These are phyloP conservation scores for Chytriomyces sp. DNA, from an alignment of 192 early-diverging fungal genomes.

Conservation along the genomic window DNA sequence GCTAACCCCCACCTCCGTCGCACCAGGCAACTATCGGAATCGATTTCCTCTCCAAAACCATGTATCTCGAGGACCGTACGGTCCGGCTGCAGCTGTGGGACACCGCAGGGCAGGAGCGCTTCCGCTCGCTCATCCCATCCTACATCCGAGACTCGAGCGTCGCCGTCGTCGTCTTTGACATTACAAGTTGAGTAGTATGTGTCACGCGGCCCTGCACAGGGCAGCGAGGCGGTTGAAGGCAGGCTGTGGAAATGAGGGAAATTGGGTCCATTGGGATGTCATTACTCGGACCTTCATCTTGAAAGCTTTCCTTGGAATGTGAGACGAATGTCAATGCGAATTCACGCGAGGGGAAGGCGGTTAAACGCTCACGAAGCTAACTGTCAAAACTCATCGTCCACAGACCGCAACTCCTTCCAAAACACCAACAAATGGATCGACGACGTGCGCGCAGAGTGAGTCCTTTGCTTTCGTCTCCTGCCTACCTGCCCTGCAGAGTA, in stretches of 20 bases:
- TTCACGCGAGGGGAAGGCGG: too few species aligned
- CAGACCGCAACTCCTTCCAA: constrained; percentile 92
- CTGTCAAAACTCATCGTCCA: too few species aligned
- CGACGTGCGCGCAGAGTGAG: constrained; percentile 89
- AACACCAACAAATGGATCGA: constrained; percentile 99
- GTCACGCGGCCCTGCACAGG: neutral
- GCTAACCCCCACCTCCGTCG: neutral
- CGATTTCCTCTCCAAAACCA: constrained; percentile 98
- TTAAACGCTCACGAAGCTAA: too few species aligned
- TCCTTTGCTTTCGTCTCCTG: neutral
- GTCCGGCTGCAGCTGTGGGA: constrained; percentile 99
- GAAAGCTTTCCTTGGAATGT: too few species aligned
- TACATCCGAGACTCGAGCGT: constrained; percentile 99
- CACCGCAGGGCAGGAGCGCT: constrained; percentile 96
- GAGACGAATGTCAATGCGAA: too few species aligned
- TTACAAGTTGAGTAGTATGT: constrained; percentile 68
- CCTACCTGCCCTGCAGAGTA: constrained; percentile 54
- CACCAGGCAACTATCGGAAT: constrained; percentile 96
- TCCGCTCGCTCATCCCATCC: constrained; percentile 94
- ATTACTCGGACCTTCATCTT: too few species aligned
- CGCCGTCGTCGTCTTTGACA: constrained; percentile 96
- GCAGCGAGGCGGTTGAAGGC: neutral
- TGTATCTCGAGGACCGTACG: constrained; percentile 98
- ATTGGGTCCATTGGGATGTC: too few species aligned
- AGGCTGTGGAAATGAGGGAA: too few species aligned